phyloP scores from a whole-genome alignment of 345 rosid species.

The Populus alba region DNA sequence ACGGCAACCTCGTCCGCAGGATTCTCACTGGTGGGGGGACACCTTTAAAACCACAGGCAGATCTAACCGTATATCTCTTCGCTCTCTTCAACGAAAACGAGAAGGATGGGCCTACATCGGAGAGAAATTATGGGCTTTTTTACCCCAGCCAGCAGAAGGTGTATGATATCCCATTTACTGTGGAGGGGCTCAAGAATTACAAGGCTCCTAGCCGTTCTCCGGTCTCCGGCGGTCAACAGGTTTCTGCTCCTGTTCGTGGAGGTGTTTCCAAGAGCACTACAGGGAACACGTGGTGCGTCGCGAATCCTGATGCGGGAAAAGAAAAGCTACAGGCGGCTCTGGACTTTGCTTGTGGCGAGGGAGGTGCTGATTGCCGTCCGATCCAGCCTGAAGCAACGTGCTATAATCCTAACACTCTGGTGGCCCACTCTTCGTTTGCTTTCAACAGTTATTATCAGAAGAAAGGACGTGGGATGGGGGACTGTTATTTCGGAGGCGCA shows the following conservation, averaged over 20 bases:
- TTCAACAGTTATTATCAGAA: conserved; percentile 90
- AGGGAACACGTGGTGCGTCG: conserved; percentile 86
- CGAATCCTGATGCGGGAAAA: conserved; percentile 38
- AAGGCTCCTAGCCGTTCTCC: conserved; percentile 6
- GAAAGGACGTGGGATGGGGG: conserved; percentile 55
- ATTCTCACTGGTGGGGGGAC: conserved; percentile 86
- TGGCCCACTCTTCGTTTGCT: conserved; percentile 85
- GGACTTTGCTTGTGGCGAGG: conserved; percentile 85
- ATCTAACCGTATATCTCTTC: conserved; percentile 83
- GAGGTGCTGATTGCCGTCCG: conserved; percentile 83
- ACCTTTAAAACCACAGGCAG: conserved; percentile 70
- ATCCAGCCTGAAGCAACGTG: conserved; percentile 75
- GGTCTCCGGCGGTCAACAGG: background rate
- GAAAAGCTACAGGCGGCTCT: conserved; percentile 59
- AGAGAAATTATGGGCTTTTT: conserved; percentile 90
- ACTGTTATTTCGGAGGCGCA: conserved; percentile 69
- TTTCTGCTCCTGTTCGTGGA: conserved; percentile 1
- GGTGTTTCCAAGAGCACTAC: conserved; percentile 24
- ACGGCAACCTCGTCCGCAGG: conserved; percentile 81
- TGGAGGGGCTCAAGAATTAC: conserved; percentile 49
- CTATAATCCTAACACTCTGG: conserved; percentile 52
- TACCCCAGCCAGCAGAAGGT: conserved; percentile 77
- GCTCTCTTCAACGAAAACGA: conserved; percentile 90
- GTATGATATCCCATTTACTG: conserved; percentile 70
- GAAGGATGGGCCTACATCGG: conserved; percentile 78